Conservation (phyloP, 2,329 filamentous ascomycete species). For the Aspergillus sp. region DNA sequence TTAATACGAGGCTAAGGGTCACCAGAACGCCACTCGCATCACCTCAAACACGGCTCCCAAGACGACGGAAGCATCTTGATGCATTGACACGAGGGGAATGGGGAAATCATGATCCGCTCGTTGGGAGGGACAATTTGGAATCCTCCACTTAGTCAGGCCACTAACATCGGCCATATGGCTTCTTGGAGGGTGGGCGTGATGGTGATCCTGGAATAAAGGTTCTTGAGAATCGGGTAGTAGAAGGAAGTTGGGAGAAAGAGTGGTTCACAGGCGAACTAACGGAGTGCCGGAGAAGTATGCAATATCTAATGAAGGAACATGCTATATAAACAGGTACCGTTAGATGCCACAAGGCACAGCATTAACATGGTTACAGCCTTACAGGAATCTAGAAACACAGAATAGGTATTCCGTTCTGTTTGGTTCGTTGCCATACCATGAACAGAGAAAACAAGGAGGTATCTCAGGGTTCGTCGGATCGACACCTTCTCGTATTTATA, state of each 20-base stretch:
- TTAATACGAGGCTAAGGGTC: not conserved
- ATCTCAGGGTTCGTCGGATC: not conserved
- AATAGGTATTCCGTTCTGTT: not conserved
- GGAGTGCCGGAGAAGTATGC: not conserved
- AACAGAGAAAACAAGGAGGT: not conserved
- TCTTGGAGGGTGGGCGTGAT: not conserved
- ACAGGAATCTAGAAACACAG: not conserved
- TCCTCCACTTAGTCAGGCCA: not conserved
- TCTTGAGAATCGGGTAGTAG: not conserved
- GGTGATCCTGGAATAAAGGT: not conserved
- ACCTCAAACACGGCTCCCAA: not conserved
- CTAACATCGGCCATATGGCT: not conserved
- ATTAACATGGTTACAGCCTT: not conserved
- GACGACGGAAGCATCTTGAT: not conserved
- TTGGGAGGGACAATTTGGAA: not conserved
- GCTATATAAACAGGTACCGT: not conserved
- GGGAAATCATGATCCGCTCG: not conserved
- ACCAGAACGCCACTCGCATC: not conserved
- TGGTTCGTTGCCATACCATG: not conserved
- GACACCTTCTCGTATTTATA: constrained; percentile 20
- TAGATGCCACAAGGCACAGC: not conserved
- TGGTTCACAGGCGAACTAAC: not conserved
- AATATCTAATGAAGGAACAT: not conserved
- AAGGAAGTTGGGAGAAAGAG: not conserved
- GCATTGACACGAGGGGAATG: not conserved